Evolutionary conservation across 805 yeast species (phyloP), one percentile per base, ranked within the genome.

Genomic region (Metschnikowia sp.): DNA sequence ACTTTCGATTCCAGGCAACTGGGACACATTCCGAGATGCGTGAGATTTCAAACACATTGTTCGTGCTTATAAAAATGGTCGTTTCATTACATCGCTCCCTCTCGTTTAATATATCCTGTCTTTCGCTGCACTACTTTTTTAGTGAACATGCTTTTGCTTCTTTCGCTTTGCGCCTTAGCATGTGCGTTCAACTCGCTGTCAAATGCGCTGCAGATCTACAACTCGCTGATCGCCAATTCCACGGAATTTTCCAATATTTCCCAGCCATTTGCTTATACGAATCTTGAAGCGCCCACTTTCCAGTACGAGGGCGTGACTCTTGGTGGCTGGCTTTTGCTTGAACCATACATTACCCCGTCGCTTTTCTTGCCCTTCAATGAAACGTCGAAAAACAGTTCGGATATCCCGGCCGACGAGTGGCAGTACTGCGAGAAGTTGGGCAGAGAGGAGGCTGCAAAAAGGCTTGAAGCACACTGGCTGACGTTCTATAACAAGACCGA

Each of bases 271-370:
- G 32, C 34, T 9, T 53, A 36, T 44, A 42, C 48, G 10, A 53
- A 45, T 35, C 18, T 37, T 22, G 36, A 51, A 2, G 34, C 56
- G 2, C 42, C 40, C n/a, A 32, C 36, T 18, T 52, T 52, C 43
- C 51, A 48, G 12, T 44, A 50, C 18, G 36, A 36, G 34, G 56
- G 56, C 9, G 77, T 82, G 11, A 74, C 79, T 28, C 57, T 84
- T 11, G 91, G 90, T 31, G 89, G 89, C 8, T 84, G 90, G 91
- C 68, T 83, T 26, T 79, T 84, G 0, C 66, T 84, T 8, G 89
- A 84, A 60, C 88, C 90, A 1, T 84, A 76, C 53, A 83, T 84
- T 50, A 82, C 84, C 0, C 89, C 90, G 0, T 75, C 84, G 1
- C 61, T 84, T 35, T 84, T 79, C 55, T 68, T 74, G 19, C 68